These are phyloP conservation scores for Trichosporon sp. DNA, from an alignment of 1,284 basidiomycete genomes.

Conservation along the genomic window DNA sequence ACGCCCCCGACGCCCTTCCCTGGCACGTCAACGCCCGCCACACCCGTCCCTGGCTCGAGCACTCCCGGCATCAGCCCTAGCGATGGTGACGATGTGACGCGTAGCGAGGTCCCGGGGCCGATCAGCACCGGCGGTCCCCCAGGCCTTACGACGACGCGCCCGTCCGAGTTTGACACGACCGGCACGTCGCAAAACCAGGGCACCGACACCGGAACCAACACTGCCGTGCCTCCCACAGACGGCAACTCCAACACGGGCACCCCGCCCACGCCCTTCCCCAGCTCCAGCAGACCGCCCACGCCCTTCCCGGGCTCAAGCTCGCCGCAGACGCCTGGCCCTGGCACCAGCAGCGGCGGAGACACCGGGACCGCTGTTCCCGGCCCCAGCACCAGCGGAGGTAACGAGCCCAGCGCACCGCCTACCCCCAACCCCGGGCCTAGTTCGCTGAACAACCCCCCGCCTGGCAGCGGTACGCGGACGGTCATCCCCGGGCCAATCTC, in stretches of 20 bases:
- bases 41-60: background rate
- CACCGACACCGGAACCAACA: background rate
- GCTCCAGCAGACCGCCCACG: background rate
- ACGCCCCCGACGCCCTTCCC: background rate
- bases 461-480: background rate
- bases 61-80: background rate
- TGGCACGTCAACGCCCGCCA: background rate
- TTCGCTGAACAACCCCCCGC: background rate
- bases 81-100: background rate
- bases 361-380: too few relatives aligned
- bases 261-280: background rate
- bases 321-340: background rate
- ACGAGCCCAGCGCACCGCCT: background rate
- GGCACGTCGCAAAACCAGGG: background rate
- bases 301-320: background rate
- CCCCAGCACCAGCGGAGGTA: background rate
- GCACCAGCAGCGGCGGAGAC: background rate
- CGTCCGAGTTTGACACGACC: background rate
- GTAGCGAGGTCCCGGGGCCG: background rate
- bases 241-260: background rate
- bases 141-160: background rate
- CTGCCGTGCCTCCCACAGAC: background rate
- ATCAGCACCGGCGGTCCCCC: background rate
- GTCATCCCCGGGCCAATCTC: background rate
- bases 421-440: background rate